Conservation (phyloP, 768 basidiomycete genomes). For the Suillus hirtellus region DNA sequence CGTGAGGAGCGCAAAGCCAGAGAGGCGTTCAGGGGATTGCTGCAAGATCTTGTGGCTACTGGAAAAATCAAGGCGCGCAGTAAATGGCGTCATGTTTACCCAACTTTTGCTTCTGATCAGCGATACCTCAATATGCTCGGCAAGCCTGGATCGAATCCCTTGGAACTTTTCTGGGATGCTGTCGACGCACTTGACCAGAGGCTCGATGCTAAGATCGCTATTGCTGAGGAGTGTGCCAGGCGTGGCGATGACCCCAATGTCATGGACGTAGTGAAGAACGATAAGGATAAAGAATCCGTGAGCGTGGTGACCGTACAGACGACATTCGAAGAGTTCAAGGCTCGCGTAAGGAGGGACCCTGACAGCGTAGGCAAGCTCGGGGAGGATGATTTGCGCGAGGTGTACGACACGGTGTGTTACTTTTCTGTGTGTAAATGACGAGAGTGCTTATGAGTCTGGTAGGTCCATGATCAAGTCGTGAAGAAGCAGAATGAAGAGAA, state of each 20-base stretch:
- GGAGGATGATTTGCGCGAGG: slow-evolving; percentile 52
- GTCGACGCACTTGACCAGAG: slow-evolving; percentile 87
- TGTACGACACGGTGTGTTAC: slow-evolving; percentile 62
- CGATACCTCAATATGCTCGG: slow-evolving; percentile 91
- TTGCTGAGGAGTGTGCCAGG: slow-evolving; percentile 62
- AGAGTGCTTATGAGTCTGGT: slow-evolving; percentile 9
- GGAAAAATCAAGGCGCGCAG: slow-evolving; percentile 77
- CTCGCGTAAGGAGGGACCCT: slow-evolving; percentile 54
- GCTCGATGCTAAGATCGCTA: slow-evolving; percentile 74
- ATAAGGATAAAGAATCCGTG: slow-evolving; percentile 30
- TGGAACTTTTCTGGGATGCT: slow-evolving; percentile 95
- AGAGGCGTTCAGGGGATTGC: slow-evolving; percentile 87
- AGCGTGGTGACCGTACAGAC: slow-evolving; percentile 56
- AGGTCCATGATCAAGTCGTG: slow-evolving; percentile 73
- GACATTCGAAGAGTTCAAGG: slow-evolving; percentile 61
- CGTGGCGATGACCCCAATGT: slow-evolving; percentile 38
- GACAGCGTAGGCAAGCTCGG: slow-evolving; percentile 52
- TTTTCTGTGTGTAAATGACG: slow-evolving; percentile 1
- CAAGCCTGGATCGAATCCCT: slow-evolving; percentile 89
- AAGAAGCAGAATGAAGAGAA: slow-evolving; percentile 86
- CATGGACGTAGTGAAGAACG: slow-evolving; percentile 36
- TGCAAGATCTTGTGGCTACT: slow-evolving; percentile 64
- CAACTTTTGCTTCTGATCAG: slow-evolving; percentile 69
- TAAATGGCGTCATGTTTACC: slow-evolving; percentile 92
- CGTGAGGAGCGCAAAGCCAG: slow-evolving; percentile 86